These are phyloP conservation scores for Crithidia bombi DNA, from an alignment of 208 protist species.

Conservation along the genomic window DNA sequence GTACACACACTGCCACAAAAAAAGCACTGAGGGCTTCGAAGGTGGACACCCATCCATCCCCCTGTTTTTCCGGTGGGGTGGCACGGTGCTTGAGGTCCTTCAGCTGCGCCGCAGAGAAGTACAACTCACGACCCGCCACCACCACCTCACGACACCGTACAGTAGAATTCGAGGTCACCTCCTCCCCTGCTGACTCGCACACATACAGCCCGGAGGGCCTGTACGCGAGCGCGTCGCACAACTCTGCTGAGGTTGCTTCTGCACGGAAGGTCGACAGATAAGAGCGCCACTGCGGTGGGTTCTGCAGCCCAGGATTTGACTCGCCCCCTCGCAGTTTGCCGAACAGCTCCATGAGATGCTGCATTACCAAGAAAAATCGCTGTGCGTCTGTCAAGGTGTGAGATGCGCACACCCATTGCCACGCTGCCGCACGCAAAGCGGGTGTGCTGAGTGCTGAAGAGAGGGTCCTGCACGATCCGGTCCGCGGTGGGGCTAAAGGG, in stretches of 20 bases:
- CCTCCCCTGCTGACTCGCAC: background rate
- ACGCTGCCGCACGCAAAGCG: constrained; percentile 38
- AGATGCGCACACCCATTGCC: constrained; percentile 31
- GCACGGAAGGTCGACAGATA: constrained; percentile 2
- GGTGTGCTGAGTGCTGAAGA: constrained; percentile 38
- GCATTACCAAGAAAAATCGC: constrained; percentile 26
- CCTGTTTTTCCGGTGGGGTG: background rate
- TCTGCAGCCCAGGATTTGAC: background rate
- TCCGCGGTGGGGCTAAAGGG: constrained; percentile 15
- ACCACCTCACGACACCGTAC: background rate
- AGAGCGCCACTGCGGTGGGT: constrained; percentile 10
- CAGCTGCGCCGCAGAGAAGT: constrained; percentile 33
- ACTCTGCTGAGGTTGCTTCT: background rate
- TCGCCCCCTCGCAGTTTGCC: background rate
- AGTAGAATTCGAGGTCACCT: background rate
- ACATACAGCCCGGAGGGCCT: background rate
- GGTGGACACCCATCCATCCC: constrained; percentile 25
- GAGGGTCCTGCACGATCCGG: constrained; percentile 9
- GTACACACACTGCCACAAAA: constrained; percentile 33
- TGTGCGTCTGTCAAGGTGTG: constrained; percentile 33
- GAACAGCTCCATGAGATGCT: constrained; percentile 26
- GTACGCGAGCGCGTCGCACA: constrained; percentile 11
- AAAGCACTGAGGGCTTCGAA: constrained; percentile 34
- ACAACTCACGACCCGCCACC: constrained; percentile 26
- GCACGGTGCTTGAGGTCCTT: constrained; percentile 19